Base-by-base conservation (phyloP, 148 eudicot genomes). In the Rhododendron simsii region DNA sequence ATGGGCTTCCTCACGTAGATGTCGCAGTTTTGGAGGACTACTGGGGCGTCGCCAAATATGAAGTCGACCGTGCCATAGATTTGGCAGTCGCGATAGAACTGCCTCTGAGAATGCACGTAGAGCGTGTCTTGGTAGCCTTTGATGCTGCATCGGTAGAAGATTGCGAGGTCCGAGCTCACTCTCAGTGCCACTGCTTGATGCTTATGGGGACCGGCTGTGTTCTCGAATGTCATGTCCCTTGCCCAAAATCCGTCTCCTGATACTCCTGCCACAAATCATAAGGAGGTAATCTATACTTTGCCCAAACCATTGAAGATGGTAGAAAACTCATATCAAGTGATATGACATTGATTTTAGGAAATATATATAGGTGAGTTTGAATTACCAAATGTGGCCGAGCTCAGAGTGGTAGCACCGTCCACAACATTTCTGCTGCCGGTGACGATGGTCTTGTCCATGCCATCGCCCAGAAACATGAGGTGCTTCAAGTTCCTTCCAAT, bases 381-480 rank as follows among this genome's bases (percentile, higher is more conserved):
- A 48, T 55, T 59, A 92, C 96, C 90, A 33, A 94, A 92, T 0
- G 96, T 94, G 78, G 95, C 94, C 0, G 96, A 94, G 85, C 86
- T 84, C 12, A 92, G 67, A 20, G 97, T 93, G 87, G 80, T 88
- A 59, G 90, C 89, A 67, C 95, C 98, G 48, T 92, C 98, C 10
- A 81, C 44, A 53, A 86, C 91, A 87, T 90, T 95, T 75, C 75
- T 61, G 59, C 86, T 85, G 16, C 94, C 96, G 2, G 98, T 94
- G 81, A 95, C 90, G 6, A 92, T 48, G 1, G 98, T 94, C 57
- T 86, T 91, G n/a, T 86, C 94, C 26, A 94, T 90, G 85, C 98
- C 97, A 83, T 95, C 98, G 12, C 98, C 98, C 33, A 94, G 91
- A 45, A 94, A 84, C 96, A 93, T 95, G 37, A 95, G 75, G 87